Base-by-base conservation (phyloP, 2,329 filamentous ascomycete genomes). In the Ophiocordyceps camponoti-floridani region DNA sequence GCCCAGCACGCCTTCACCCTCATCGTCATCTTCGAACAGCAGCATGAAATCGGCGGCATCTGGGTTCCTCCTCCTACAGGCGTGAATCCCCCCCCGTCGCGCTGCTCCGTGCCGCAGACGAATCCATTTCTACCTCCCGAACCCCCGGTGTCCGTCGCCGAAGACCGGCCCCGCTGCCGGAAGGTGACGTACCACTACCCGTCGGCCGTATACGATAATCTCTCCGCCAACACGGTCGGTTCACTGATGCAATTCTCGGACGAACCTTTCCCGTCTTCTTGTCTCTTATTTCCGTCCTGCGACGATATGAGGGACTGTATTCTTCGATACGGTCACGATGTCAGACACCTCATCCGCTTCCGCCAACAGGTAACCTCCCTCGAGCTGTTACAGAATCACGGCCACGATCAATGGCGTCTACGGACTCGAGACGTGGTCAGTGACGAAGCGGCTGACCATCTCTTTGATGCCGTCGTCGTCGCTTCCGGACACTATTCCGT, bases 211-310 rank as follows among this genome's bases (percentile, higher is more conserved):
- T 95, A 95, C 59, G 77, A 86, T 42, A 65, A 72, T 23, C 66
- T 95, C 14, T 81, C 94, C 55, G 87, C 88, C 19, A 96, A 96
- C 58, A 87, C 95, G 42, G 84, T 87, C 0, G 76, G 82, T 47
- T 68, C 70, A 0, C 58, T 95, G 44, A 96, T 96, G 89, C 66
- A 70, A 4, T 95, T 79, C 58, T 80, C 79, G 4, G 82, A 89
- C 51, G 65, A 75, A 7, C 58, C 71, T 1, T 91, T 91, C 54
- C 70, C 75, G 0, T 54, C 68, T 1, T 70, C 77, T 12, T 68
- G 72, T 7, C 77, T 80, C 56, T 67, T 94, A 1, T 94, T 89
- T 53, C 89, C 89, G 0, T 72, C 69, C 19, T 77, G 88, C 49
- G 62, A 77, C 48, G 69, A 72, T 26, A 84, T 95, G 3, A 72